Evolutionary conservation across 2,329 filamentous ascomycete genomes (phyloP), one percentile per base, ranked within the genome.

Genomic region (Dendrostoma leiphaemia): DNA sequence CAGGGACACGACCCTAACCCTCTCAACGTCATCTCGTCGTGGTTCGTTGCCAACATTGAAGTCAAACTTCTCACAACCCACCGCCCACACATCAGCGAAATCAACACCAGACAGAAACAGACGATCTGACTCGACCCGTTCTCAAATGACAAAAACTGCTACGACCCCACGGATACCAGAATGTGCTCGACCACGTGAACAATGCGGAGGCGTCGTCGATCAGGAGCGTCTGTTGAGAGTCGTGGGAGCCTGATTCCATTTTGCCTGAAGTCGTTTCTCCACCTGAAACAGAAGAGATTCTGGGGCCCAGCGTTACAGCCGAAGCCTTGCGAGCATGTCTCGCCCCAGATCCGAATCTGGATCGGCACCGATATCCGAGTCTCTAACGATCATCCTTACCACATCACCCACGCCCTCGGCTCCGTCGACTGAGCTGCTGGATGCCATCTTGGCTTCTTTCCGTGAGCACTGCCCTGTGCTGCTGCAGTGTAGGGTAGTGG

Each of bases 381-480:
- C 63, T 23, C 40, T 78, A 32, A 78, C 75, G 0, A 63, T 78
- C 48, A 72, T 82, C 45, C 72, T 83, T 59, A 82, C 80, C 1
- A 82, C 79, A 0, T 82, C 80, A 2, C 74, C 79, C 0, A 82
- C 79, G 0, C 80, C 80, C 0, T 82, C 79, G 1, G 74, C 76
- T 0, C 80, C 80, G 0, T 76, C 76, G 0, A 78, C 78, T 0
- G 79, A 81, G 15, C 72, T 83, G 0, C 59, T 82, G n/a, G 71
- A 70, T 0, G 62, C 74, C 0, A 73, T 82, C 2, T 48, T 82
- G 2, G 59, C 64, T 3, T 80, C 78, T 0, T 80, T 81, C 58
- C 65, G 66, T 15, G 43, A 44, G 0, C 66, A 79, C 59, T 81
- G 79, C 50, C 64, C 66, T 0, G 56, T 51, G 1, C 60, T 83